Percentiles rank a stretch among this genome's conserved stretches.
phyloP scores from a whole-genome alignment of 768 basidiomycete genomes.

The Russula foetens region DNA sequence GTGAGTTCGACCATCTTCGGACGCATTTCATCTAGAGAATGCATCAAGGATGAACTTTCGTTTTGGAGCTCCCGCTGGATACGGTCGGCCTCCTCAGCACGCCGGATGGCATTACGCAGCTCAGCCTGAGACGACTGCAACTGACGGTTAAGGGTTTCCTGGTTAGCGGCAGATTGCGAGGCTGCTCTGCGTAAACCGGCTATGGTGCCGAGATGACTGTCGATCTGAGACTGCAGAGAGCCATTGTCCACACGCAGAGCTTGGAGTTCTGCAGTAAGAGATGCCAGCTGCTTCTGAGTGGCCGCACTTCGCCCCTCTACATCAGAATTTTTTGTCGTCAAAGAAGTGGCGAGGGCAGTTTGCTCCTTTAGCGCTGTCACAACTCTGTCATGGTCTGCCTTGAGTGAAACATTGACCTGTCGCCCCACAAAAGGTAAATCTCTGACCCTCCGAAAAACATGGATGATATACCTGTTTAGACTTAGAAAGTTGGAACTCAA shows the following conservation, averaged over 20 bases:
- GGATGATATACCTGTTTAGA: conserved; percentile 54
- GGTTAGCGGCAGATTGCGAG: conserved; percentile 43
- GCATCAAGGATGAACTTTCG: conserved; percentile 73
- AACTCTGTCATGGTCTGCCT: conserved; percentile 51
- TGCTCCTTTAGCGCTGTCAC: conserved; percentile 38
- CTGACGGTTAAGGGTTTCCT: conserved; percentile 45
- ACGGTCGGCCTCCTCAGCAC: conserved; percentile 68
- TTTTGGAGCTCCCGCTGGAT: conserved; percentile 64
- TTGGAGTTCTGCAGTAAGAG: conserved; percentile 40
- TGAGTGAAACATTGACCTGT: conserved; percentile 50
- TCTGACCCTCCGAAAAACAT: not conserved
- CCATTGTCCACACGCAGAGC: conserved; percentile 42
- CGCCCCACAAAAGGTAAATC: conserved; percentile 4
- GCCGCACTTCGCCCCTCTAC: conserved; percentile 36
- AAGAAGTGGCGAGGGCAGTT: conserved; percentile 38
- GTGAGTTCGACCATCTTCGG: conserved; percentile 80
- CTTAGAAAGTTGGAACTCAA: conserved; percentile 76
- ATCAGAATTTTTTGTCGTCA: conserved; percentile 39
- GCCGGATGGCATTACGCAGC: conserved; percentile 51
- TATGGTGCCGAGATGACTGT: conserved; percentile 38
- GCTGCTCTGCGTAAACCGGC: conserved; percentile 54
- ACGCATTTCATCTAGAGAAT: conserved; percentile 77
- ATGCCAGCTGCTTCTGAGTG: conserved; percentile 36
- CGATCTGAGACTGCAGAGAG: conserved; percentile 40
- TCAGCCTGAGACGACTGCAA: conserved; percentile 59